Evolutionary conservation across 495 filamentous ascomycete genomes (phyloP).

Genomic region (Penicillium pancosmium): DNA sequence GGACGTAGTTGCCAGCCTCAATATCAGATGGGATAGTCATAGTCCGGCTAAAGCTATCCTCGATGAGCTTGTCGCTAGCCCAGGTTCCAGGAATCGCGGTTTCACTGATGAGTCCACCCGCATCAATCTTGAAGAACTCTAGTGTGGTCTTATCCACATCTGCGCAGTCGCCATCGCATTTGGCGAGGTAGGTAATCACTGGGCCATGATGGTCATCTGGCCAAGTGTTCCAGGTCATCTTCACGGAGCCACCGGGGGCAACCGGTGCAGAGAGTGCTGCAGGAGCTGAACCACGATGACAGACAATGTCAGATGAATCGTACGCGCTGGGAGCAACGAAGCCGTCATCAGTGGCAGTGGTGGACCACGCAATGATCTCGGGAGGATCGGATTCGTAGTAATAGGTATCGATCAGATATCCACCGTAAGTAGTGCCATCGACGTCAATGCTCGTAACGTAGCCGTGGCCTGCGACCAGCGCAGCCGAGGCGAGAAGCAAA

Average conservation of each 20-base stretch:
- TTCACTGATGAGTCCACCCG: slow-evolving; percentile 50
- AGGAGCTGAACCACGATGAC: slow-evolving; percentile 60
- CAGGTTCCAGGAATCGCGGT: slow-evolving; percentile 52
- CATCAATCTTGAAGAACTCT: slow-evolving; percentile 76
- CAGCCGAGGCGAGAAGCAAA: slow-evolving; percentile 44
- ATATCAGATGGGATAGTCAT: slow-evolving; percentile 66
- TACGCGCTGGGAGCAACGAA: slow-evolving; percentile 55
- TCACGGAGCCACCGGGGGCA: slow-evolving; percentile 54
- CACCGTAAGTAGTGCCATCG: slow-evolving; percentile 47
- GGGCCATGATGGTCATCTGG: slow-evolving; percentile 69
- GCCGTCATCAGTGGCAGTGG: slow-evolving; percentile 58
- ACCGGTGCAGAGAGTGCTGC: slow-evolving; percentile 56
- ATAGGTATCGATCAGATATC: slow-evolving; percentile 38
- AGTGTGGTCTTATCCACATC: slow-evolving; percentile 62
- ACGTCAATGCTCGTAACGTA: slow-evolving; percentile 58
- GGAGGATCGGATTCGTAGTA: slow-evolving; percentile 46
- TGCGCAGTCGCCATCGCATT: slow-evolving; percentile 67
- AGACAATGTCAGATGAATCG: slow-evolving; percentile 63
- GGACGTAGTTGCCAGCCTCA: slow-evolving; percentile 68
- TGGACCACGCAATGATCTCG: slow-evolving; percentile 57
- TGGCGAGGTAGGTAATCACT: slow-evolving; percentile 73
- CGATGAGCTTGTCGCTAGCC: slow-evolving; percentile 65
- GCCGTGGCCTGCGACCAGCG: slow-evolving; percentile 59
- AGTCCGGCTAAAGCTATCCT: slow-evolving; percentile 66
- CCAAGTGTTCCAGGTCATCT: slow-evolving; percentile 68